Evolutionary conservation across 108 stramenopile species (phyloP).

Genomic region (Cyclotella choctawhatcheeana): DNA sequence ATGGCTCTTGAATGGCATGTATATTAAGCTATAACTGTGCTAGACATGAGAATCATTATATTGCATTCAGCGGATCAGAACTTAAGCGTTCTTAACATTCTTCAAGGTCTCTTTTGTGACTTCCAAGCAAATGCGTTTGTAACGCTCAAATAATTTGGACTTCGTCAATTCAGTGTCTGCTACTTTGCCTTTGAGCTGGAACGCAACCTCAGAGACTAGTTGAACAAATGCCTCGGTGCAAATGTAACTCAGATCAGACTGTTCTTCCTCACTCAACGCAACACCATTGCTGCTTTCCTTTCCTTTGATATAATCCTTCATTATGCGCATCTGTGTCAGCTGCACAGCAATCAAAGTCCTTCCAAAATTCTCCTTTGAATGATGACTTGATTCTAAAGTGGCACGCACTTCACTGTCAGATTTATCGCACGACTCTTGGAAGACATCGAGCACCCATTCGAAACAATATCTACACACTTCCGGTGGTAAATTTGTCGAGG

Average conservation of each 20-base stretch:
- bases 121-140: neutral
- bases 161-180: neutral
- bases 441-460: neutral
- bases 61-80: too few species aligned
- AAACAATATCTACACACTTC: neutral
- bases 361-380: neutral
- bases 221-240: neutral
- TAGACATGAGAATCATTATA: too few species aligned
- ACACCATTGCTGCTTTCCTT: neutral
- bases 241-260: conserved; percentile 1
- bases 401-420: neutral
- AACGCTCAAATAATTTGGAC: neutral
- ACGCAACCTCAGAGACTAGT: neutral
- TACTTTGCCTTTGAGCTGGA: neutral
- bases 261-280: conserved; percentile 1
- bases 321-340: conserved; percentile 3
- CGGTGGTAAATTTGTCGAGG: too few species aligned
- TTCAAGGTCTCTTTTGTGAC: neutral
- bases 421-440: neutral
- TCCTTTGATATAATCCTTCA: neutral
- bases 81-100: neutral
- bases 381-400: neutral
- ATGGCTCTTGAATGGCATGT: too few species aligned
- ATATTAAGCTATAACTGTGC: neutral
- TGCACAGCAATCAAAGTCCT: neutral